Evolutionary conservation across 1,284 basidiomycete species (phyloP).

Genomic region (Trichosporon inkin): DNA sequence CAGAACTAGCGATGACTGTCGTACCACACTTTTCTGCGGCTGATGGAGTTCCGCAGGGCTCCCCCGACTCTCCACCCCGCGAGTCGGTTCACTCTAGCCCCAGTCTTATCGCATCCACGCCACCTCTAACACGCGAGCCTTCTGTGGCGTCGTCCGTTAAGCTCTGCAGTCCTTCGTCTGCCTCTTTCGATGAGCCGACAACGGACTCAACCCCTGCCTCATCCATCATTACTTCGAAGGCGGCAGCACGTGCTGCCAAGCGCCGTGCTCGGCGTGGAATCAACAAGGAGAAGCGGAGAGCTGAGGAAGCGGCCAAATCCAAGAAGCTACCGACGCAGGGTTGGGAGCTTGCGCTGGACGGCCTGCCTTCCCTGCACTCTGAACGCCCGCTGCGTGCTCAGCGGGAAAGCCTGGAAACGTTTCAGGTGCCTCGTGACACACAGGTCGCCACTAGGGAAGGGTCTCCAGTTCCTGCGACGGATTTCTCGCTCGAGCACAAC

Average conservation of each 20-base stretch:
- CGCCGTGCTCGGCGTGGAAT: conserved; percentile 12
- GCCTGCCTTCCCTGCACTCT: background rate
- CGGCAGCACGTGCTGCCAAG: background rate
- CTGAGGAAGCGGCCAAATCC: conserved; percentile 2
- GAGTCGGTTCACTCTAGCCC: background rate
- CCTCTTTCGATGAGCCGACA: background rate
- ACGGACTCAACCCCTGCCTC: background rate
- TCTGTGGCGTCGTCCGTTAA: background rate
- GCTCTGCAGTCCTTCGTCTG: background rate
- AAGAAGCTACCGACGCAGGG: conserved; percentile 3
- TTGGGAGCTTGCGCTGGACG: conserved; percentile 17
- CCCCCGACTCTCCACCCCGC: background rate
- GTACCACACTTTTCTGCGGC: background rate
- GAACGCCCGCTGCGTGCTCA: background rate
- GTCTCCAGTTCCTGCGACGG: background rate
- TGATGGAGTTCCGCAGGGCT: background rate
- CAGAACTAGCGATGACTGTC: background rate
- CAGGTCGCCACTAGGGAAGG: background rate
- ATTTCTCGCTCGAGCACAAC: conserved; percentile 6
- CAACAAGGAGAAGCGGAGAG: conserved; percentile 11
- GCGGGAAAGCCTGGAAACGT: background rate
- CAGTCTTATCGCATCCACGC: background rate
- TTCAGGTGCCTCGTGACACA: background rate
- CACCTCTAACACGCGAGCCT: background rate
- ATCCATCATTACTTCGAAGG: background rate